Evolutionary conservation across 176 grass and related monocot genomes (phyloP).

Genomic region (Pharus latifolius): DNA sequence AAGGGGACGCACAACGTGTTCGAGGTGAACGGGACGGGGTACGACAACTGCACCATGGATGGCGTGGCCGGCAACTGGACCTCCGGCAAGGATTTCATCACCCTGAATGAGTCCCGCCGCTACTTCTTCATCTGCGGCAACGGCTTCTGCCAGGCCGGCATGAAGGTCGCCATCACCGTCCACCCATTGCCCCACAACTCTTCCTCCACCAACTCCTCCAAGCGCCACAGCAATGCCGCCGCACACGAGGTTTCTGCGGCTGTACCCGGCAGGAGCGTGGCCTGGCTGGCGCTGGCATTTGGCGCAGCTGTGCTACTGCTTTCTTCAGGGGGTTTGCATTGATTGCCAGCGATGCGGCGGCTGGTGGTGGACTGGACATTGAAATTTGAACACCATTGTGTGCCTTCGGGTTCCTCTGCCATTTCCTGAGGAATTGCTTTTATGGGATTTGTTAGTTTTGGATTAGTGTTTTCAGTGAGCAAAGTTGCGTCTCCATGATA

Average conservation of each 20-base stretch:
- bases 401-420: background rate
- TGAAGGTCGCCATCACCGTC: constrained; percentile 67
- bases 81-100: constrained; percentile 91
- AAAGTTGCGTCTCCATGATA: background rate
- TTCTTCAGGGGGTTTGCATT: background rate
- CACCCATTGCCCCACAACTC: constrained; percentile 14
- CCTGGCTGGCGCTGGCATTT: background rate
- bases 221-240: background rate
- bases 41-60: constrained; percentile 83
- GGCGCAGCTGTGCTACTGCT: background rate
- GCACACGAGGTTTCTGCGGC: background rate
- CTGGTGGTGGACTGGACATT: too few species aligned
- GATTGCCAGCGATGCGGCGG: background rate
- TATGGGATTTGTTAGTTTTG: background rate
- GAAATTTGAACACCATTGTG: background rate
- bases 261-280: background rate
- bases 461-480: background rate
- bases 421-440: too few species aligned
- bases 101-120: constrained; percentile 24
- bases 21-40: constrained; percentile 78
- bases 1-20: constrained; percentile 80
- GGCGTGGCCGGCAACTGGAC: constrained; percentile 77
- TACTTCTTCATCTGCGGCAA: constrained; percentile 94
- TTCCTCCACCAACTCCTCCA: background rate
- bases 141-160: constrained; percentile 59